phyloP scores from a whole-genome alignment of 2,329 filamentous ascomycete genomes.

The Penicillium oxalicum region DNA sequence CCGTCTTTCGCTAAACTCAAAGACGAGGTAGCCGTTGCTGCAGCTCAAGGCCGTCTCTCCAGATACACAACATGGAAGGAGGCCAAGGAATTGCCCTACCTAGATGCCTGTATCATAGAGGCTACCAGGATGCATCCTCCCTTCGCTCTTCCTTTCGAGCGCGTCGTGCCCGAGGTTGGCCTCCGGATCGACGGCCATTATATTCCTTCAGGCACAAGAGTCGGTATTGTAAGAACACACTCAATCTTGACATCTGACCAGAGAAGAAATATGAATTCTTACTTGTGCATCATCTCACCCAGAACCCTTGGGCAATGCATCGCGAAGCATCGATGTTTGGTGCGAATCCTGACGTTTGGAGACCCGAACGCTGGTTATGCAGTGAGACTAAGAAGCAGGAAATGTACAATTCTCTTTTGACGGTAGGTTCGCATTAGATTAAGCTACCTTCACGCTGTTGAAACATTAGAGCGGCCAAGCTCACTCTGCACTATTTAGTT shows the following conservation, averaged over 20 bases:
- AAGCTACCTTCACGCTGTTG: not conserved
- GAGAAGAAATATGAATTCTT: no score
- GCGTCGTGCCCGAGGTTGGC: conserved; percentile 7
- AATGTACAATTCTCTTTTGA: conserved; percentile 11
- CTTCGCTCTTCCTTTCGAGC: conserved; percentile 17
- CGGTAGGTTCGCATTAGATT: no score
- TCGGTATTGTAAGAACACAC: no score
- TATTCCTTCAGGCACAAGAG: conserved; percentile 7
- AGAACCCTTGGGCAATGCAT: conserved; percentile 14
- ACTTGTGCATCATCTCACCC: no score
- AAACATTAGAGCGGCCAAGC: not conserved
- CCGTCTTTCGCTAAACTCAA: no score
- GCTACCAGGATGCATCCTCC: conserved; percentile 40
- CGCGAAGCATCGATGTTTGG: conserved; percentile 16
- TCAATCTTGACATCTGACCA: no score
- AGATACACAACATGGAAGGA: not conserved
- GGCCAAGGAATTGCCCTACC: conserved; percentile 30
- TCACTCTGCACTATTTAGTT: conserved; percentile 12
- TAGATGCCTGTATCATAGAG: conserved; percentile 49
- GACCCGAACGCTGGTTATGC: conserved; percentile 18
- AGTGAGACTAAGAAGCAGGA: conserved; percentile 7
- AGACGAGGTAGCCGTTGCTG: no score
- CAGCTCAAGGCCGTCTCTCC: no score
- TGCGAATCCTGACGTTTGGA: conserved; percentile 16
- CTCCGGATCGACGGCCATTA: conserved; percentile 2